phyloP scores from a whole-genome alignment of 2,329 filamentous ascomycete genomes.

The Apiospora hydei region DNA sequence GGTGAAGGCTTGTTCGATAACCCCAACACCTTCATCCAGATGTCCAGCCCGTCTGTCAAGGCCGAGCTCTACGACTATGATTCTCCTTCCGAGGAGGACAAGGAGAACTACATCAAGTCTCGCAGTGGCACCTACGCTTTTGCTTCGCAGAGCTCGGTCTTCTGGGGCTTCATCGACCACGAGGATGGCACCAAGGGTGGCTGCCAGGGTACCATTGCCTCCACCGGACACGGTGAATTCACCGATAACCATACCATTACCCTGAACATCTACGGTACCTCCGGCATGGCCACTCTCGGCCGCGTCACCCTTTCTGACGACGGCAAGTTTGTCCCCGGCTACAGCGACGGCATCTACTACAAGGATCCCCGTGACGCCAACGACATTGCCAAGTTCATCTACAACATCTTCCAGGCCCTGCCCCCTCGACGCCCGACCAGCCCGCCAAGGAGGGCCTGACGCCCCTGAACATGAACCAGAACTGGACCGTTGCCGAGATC shows the following conservation, averaged over 20 bases:
- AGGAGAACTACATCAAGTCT: constrained; percentile 53
- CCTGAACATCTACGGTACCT: constrained; percentile 64
- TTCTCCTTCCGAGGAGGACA: constrained; percentile 49
- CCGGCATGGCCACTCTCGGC: constrained; percentile 57
- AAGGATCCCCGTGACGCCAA: constrained; percentile 54
- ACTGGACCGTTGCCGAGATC: constrained; percentile 56
- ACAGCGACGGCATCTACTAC: constrained; percentile 54
- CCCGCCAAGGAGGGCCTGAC: constrained; percentile 48
- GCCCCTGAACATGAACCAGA: constrained; percentile 55
- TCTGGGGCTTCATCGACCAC: constrained; percentile 57
- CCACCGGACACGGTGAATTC: constrained; percentile 51
- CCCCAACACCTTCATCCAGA: constrained; percentile 61
- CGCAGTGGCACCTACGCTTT: constrained; percentile 61
- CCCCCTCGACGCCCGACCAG: constrained; percentile 36
- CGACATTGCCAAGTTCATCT: constrained; percentile 58
- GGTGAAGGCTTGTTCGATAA: constrained; percentile 62
- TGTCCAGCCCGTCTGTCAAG: constrained; percentile 50
- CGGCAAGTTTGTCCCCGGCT: constrained; percentile 50
- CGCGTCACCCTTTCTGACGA: constrained; percentile 51
- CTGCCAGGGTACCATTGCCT: constrained; percentile 61
- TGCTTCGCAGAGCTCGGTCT: constrained; percentile 59
- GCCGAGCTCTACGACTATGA: constrained; percentile 57
- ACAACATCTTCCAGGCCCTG: constrained; percentile 56
- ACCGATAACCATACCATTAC: constrained; percentile 56
- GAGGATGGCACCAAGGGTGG: constrained; percentile 50